Conservation (phyloP, 192 early-diverging fungal species). For the Dissophora ornata region DNA sequence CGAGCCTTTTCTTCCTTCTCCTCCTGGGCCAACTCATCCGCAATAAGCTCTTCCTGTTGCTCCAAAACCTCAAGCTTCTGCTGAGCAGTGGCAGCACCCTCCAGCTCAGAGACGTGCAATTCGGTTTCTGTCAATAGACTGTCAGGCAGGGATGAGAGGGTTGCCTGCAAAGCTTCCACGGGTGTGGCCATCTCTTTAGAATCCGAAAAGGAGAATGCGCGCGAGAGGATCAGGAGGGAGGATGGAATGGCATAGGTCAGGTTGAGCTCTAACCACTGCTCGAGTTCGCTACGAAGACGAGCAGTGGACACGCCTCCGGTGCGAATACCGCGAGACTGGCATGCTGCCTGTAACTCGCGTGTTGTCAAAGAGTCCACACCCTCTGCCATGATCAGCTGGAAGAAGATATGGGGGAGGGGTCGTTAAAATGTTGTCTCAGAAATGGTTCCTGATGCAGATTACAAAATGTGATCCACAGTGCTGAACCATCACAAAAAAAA, state of each 20-base stretch:
- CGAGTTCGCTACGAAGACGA: conserved; percentile 86
- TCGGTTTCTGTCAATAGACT: conserved; percentile 91
- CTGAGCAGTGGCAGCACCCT: conserved; percentile 90
- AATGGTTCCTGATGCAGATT: background rate
- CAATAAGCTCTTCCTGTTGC: conserved; percentile 97
- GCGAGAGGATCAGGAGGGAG: conserved; percentile 88
- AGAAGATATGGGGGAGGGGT: conserved; percentile 35
- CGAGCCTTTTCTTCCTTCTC: conserved; percentile 72
- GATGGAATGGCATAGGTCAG: conserved; percentile 92
- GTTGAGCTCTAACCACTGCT: conserved; percentile 96
- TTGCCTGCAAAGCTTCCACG: conserved; percentile 91
- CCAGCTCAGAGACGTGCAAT: conserved; percentile 86
- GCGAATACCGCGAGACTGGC: conserved; percentile 89
- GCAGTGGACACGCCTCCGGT: conserved; percentile 90
- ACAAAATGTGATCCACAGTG: background rate
- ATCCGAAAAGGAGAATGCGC: conserved; percentile 85
- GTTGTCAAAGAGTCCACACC: conserved; percentile 90
- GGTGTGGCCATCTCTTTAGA: conserved; percentile 58
- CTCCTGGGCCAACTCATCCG: conserved; percentile 93
- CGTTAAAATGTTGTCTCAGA: conserved; percentile 52
- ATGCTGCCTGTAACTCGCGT: conserved; percentile 89
- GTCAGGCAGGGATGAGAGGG: conserved; percentile 90
- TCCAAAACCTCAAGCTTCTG: conserved; percentile 94
- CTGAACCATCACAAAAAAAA: too few species aligned
- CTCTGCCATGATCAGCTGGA: conserved; percentile 81